Conservation (phyloP, 495 filamentous ascomycete genomes). For the Penicillium taxi region DNA sequence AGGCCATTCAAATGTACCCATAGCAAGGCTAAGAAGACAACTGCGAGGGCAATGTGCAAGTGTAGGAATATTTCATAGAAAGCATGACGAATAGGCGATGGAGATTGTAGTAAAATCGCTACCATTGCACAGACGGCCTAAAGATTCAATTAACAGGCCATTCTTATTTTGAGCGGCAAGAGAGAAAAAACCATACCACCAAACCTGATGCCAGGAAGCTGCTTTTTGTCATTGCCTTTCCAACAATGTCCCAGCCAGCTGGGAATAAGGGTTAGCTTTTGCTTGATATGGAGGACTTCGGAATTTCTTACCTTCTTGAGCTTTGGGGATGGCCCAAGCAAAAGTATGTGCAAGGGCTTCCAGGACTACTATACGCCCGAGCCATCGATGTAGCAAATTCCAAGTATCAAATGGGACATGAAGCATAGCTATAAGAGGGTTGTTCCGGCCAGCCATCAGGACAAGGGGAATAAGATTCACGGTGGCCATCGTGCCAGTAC, state of each 20-base stretch:
- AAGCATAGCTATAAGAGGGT: slow-evolving; percentile 56
- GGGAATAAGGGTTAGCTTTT: slow-evolving; percentile 12
- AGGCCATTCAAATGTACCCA: slow-evolving; percentile 67
- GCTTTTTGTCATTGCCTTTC: slow-evolving; percentile 36
- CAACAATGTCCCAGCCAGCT: slow-evolving; percentile 55
- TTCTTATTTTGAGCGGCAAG: neutral
- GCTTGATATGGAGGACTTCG: neutral
- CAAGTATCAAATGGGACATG: slow-evolving; percentile 67
- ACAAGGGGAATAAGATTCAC: slow-evolving; percentile 75
- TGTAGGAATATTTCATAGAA: slow-evolving; percentile 95
- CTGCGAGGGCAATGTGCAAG: slow-evolving; percentile 64
- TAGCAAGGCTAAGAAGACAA: slow-evolving; percentile 51
- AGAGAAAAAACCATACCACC: slow-evolving; percentile 32
- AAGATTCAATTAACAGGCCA: slow-evolving; percentile 5
- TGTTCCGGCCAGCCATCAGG: slow-evolving; percentile 60
- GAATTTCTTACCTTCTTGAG: slow-evolving; percentile 41
- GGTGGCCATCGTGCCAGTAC: slow-evolving; percentile 66
- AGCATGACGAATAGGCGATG: slow-evolving; percentile 76
- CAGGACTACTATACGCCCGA: slow-evolving; percentile 62
- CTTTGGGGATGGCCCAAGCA: slow-evolving; percentile 59
- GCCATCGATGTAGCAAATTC: slow-evolving; percentile 75
- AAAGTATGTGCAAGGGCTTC: slow-evolving; percentile 57
- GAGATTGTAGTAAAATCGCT: slow-evolving; percentile 55
- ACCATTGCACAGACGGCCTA: slow-evolving; percentile 42
- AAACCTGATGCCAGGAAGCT: slow-evolving; percentile 52